Base-by-base conservation (phyloP, 2,329 filamentous ascomycete genomes). In the Pseudogymnoascus sp. region DNA sequence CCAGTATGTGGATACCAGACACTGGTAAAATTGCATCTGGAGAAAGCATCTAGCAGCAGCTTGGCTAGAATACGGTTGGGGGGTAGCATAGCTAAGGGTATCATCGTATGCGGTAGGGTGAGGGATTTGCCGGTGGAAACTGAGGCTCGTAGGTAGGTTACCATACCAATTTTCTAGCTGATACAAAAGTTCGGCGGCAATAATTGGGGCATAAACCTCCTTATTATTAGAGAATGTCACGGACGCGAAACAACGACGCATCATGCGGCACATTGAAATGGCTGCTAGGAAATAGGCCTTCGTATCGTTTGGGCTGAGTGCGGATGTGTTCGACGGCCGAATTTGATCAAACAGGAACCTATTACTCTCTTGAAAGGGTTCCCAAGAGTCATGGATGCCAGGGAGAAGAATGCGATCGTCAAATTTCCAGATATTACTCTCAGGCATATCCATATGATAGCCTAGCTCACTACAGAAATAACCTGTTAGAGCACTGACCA, bases 151-250 rank as follows among this genome's bases (percentile, higher is more conserved):
- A 21, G 38, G 38, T 42, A 42, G 67, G 40, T 71, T 68, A 14
- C 71, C 65, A 59, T 73, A 70, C 74, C 74, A 76, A 60, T 71
- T 70, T 5, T 75, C 70, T 3, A 76, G 68, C 60, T 76, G 74
- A 23, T 70, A 66, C 36, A 71, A 69, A 5, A 76, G 69, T 62
- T 76, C 74, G 8, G 64, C 61, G 1, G 72, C 72, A 31, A 74
- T 67, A 31, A 68, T 64, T 5, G 72, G 71, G 2, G 72, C 70
- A 46, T 73, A 72, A 18, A 61, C 62, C 36, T 69, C 62, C 49
- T 66, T 37, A 36, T 66, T 65, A 5, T 67, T 61, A 23, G 66
- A 43, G 14, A 69, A 46, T 62, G 63, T 60, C 62, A 72, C 65
- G 3, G 70, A 66, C 8, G 70, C 69, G 28, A 67, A 71, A 63